Percentiles rank a stretch among this genome's conserved stretches.
These are phyloP conservation scores for Fusarium subtropicale DNA, from an alignment of 2,329 filamentous ascomycete genomes.

Conservation along the genomic window DNA sequence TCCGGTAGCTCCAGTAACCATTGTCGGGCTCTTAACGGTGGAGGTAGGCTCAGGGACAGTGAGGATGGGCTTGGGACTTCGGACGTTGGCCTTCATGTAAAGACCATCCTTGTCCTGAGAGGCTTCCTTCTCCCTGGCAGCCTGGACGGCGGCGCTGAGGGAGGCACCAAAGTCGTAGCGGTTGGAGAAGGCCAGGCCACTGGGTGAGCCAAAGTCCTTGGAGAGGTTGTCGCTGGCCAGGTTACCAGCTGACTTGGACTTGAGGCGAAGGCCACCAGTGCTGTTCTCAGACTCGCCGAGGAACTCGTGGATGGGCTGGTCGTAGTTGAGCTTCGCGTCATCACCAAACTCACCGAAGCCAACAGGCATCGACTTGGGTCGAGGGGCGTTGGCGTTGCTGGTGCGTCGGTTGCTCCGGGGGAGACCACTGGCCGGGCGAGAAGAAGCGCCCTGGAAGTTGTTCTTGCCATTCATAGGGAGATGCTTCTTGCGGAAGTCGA, in stretches of 20 bases:
- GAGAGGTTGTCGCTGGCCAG: conserved; percentile 72
- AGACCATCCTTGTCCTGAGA: conserved; percentile 69
- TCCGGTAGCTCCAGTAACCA: conserved; percentile 55
- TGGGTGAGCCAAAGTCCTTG: conserved; percentile 64
- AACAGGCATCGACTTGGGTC: conserved; percentile 66
- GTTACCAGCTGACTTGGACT: conserved; percentile 73
- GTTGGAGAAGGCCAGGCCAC: conserved; percentile 84
- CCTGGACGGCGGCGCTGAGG: conserved; percentile 82
- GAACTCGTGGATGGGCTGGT: conserved; percentile 70
- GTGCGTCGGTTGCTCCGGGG: conserved; percentile 74
- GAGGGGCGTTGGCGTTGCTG: conserved; percentile 56
- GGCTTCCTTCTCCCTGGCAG: conserved; percentile 74
- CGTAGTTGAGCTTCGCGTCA: conserved; percentile 68
- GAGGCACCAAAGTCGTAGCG: conserved; percentile 98
- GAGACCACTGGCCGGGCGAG: conserved; percentile 65
- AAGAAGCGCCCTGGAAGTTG: conserved; percentile 61
- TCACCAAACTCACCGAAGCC: conserved; percentile 79
- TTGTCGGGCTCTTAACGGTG: conserved; percentile 22
- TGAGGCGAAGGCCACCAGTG: conserved; percentile 72
- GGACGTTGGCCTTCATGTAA: conserved; percentile 64
- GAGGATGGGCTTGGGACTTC: conserved; percentile 45
- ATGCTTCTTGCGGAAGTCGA: conserved; percentile 88
- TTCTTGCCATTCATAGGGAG: conserved; percentile 71
- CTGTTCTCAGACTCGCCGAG: conserved; percentile 71
- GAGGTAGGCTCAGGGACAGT: conserved; percentile 43